Base-by-base conservation (phyloP, 164 flowering plant genomes). In the Vitis amurensis region DNA sequence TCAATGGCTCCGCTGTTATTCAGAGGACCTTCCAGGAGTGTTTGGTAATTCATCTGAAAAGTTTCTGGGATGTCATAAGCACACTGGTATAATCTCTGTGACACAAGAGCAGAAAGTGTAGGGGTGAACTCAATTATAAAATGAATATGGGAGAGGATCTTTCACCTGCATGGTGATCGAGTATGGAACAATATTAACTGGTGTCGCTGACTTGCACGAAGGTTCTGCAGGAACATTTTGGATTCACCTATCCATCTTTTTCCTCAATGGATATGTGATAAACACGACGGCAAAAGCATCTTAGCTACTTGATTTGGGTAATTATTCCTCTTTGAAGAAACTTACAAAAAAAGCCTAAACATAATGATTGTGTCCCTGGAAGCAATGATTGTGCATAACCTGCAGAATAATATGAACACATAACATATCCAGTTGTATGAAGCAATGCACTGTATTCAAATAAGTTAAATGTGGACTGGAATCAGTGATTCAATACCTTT, bases 131-230 rank as follows among this genome's bases (percentile, higher is more conserved):
- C 67, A 66, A 30, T 52, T 37, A 1, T 16, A 13, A 13, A 71
- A 29, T n/a, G 27, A 31, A 70, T 63, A 59, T 55, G 29, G 71
- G 71, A 17, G 13, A 63, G 37, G 14, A 56, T 12, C 19, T 55
- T 17, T 50, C 27, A 68, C 12, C 12, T 9, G 59, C 14, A 47
- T 19, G 59, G 58, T 14, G 30, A 66, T 61, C 15, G 60, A 60
- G 75, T 50, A 71, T 72, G 73, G 79, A 67, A 61, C 71, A 68
- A 37, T 65, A 68, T 69, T 76, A 15, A 76, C 69, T 64, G 67
- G 66, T 75, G 71, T 69, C 66, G 27, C 75, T 76, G 68, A 67
- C 71, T 67, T n/a, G 30, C 55, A 59, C 60, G 47, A 59, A 64
- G 14, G 47, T 31, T 14, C 59, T 29, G 17, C 68, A 47, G 4